phyloP scores from a whole-genome alignment of 192 early-diverging fungal species.

The Mortierella hygrophila region DNA sequence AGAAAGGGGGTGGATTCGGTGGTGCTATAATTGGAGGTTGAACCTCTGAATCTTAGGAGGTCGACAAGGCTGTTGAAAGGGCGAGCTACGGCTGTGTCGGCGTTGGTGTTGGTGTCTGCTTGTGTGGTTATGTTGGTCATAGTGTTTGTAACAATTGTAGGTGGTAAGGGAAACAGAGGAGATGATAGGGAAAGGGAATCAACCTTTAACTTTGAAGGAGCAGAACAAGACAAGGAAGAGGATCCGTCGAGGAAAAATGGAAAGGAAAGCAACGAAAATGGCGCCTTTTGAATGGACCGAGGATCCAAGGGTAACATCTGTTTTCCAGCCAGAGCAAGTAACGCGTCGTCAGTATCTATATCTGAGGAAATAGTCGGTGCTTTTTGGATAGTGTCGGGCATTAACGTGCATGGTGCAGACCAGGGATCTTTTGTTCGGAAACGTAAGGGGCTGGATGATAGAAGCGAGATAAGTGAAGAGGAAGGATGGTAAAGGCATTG shows the following conservation, averaged over 20 bases:
- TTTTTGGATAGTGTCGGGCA: neutral
- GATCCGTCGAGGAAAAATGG: neutral
- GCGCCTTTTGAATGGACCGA: constrained; percentile 50
- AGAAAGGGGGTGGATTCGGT: too few relatives aligned
- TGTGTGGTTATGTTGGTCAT: neutral
- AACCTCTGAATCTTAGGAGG: constrained; percentile 13
- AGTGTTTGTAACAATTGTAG: neutral
- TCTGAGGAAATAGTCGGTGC: neutral
- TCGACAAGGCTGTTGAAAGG: neutral
- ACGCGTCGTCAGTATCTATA: neutral
- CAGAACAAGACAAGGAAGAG: neutral
- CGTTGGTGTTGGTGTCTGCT: neutral
- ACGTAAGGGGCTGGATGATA: too few relatives aligned
- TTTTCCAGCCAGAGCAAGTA: constrained; percentile 52
- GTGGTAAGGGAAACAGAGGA: neutral
- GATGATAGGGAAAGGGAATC: neutral
- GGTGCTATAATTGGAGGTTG: too few relatives aligned
- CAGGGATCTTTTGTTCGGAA: neutral
- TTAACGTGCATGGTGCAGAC: neutral
- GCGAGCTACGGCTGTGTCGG: neutral
- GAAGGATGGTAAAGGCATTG: neutral
- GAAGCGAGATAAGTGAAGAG: neutral
- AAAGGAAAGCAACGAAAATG: neutral
- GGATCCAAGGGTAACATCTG: constrained; percentile 68
- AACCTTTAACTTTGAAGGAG: neutral